Evolutionary conservation across 1,284 basidiomycete species (phyloP).

Genomic region (Ceratobasidium sp.): DNA sequence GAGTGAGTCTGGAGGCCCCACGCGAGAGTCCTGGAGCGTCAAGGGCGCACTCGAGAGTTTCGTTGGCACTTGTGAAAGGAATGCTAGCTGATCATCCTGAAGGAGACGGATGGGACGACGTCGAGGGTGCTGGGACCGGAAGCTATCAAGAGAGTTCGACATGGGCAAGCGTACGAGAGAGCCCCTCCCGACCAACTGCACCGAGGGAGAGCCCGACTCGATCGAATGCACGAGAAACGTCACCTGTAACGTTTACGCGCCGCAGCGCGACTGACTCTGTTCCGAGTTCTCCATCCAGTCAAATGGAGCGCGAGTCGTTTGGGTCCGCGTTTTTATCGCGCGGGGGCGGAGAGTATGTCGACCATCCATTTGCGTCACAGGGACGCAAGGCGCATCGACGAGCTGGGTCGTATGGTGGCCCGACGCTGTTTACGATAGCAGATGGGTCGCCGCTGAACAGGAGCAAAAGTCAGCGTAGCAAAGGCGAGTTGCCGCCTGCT

Average conservation of each 20-base stretch:
- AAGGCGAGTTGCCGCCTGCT: conserved; percentile 17
- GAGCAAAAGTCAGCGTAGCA: conserved; percentile 17
- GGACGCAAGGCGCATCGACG: conserved; percentile 18
- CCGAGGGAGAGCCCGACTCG: conserved; percentile 20
- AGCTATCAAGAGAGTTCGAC: not conserved
- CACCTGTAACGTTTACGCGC: conserved; percentile 17
- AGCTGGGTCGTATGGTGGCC: conserved; percentile 31
- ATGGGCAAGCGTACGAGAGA: conserved; percentile 18
- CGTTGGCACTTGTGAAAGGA: not conserved
- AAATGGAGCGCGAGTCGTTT: conserved; percentile 20
- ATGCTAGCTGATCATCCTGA: conserved; percentile 22
- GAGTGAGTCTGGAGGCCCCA: conserved; percentile 17
- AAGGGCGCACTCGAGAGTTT: conserved; percentile 1
- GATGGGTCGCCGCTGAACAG: conserved; percentile 2
- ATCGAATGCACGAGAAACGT: conserved; percentile 7
- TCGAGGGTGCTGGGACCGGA: not conserved
- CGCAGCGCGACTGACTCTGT: not conserved
- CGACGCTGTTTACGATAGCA: conserved; percentile 31
- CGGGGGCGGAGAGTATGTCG: not conserved
- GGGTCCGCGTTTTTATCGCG: conserved; percentile 20
- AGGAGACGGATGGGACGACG: conserved; percentile 29
- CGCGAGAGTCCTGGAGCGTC: conserved; percentile 5
- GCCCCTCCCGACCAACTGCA: not conserved
- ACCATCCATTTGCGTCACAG: conserved; percentile 25
- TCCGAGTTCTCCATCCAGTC: conserved; percentile 24